Base-by-base conservation (phyloP, 805 yeast species). In the Ogataea thermomethanolica region DNA sequence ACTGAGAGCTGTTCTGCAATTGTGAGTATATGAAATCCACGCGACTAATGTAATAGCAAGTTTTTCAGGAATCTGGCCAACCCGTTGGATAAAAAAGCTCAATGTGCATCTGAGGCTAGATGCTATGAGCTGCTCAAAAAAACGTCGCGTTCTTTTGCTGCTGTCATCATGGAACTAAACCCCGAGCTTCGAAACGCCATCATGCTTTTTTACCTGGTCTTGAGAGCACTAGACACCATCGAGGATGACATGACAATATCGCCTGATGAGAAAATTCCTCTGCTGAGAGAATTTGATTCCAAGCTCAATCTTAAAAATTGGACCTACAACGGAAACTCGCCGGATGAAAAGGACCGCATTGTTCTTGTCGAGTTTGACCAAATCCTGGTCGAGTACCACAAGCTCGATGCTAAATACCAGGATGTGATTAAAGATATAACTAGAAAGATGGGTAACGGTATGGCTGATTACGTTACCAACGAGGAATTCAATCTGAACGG, bases 161-260 rank as follows among this genome's bases (percentile, higher is more conserved):
- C 95, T 0, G 99, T 93, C 15, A 91, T 91, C 55, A 74, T 76
- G 70, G 96, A 93, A 61, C 73, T 93, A 44, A 83, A 88, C 59
- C 97, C 97, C 0, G 96, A 89, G 55, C 69, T 93, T 49, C 76
- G 95, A 49, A 79, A 79, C 48, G 85, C 84, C 1, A 74, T 87
- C 46, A 81, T 80, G 89, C 44, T 93, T 5, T 93, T 93, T 65
- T 93, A 93, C 63, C 64, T 93, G 41, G 73, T 89, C 15, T 67
- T 93, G 49, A 76, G 99, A 45, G 99, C 95, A 2, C 74, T 93
- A 54, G 99, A 93, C 59, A 93, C 99, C 1, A 74, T 93, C 41
- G 99, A 93, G 62, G 99, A 93, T 62, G 98, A 93, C 62, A 89
- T 89, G 95, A 76, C 93, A 7, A 67, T 93, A 43, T 82, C 78